Evolutionary conservation across 768 basidiomycete species (phyloP).

Genomic region (Lentinula lateritia): DNA sequence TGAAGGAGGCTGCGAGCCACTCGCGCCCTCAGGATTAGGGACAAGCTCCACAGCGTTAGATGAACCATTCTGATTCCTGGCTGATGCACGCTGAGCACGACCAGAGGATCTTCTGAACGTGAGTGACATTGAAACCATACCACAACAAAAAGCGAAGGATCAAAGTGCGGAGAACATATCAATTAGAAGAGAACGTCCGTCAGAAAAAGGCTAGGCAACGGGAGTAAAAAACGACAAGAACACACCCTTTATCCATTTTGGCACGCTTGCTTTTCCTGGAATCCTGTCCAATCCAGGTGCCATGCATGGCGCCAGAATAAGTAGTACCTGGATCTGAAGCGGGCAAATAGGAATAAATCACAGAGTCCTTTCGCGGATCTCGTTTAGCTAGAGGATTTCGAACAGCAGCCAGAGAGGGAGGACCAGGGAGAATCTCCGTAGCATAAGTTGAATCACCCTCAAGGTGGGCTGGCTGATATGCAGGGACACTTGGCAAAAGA

Average conservation of each 20-base stretch:
- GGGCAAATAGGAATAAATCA: conserved; percentile 74
- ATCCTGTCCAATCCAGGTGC: conserved; percentile 59
- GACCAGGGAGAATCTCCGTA: conserved; percentile 87
- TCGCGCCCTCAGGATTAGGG: conserved; percentile 28
- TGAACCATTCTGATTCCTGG: conserved; percentile 54
- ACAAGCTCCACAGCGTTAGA: conserved; percentile 29
- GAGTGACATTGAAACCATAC: conserved; percentile 14
- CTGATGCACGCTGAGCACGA: conserved; percentile 69
- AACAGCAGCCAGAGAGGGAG: conserved; percentile 67
- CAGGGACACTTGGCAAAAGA: conserved; percentile 66
- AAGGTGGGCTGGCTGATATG: conserved; percentile 73
- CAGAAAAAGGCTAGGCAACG: conserved; percentile 13
- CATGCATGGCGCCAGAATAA: conserved; percentile 71
- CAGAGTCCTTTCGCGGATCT: conserved; percentile 73
- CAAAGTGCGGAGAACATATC: conserved; percentile 17
- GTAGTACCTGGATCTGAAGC: conserved; percentile 84
- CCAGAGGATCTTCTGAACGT: conserved; percentile 47
- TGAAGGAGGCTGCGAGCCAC: conserved; percentile 31
- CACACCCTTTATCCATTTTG: conserved; percentile 70
- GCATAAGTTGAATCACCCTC: conserved; percentile 80
- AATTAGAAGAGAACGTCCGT: conserved; percentile 15
- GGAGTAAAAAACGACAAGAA: conserved; percentile 15
- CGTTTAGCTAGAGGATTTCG: conserved; percentile 71
- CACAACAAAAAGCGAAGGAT: conserved; percentile 13
- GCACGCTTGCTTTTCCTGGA: conserved; percentile 63